phyloP scores from a whole-genome alignment of 139 green algal genomes.

The Coelastrella sp. region DNA sequence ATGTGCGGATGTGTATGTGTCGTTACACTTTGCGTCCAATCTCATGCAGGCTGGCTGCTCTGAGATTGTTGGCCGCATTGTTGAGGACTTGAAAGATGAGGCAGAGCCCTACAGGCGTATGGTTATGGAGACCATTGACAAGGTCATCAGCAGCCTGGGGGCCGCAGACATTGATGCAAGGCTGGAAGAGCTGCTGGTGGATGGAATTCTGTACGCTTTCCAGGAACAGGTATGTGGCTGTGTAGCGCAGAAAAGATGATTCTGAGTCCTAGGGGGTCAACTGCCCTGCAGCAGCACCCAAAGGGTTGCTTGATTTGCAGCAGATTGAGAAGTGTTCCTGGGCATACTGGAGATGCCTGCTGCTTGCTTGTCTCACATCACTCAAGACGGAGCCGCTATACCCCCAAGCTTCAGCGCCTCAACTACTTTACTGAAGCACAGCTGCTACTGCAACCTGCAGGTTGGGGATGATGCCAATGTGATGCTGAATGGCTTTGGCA shows the following conservation, averaged over 20 bases:
- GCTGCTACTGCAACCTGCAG: conserved; percentile 49
- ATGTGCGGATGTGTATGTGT: neutral
- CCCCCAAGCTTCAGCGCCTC: too few relatives aligned
- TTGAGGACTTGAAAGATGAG: conserved; percentile 99
- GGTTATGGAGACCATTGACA: conserved; percentile 98
- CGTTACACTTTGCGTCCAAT: neutral
- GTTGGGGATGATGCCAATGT: conserved; percentile 85
- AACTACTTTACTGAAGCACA: neutral
- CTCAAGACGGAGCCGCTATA: too few relatives aligned
- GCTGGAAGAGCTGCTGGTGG: conserved; percentile 98
- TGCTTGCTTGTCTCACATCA: too few relatives aligned
- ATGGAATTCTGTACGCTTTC: conserved; percentile 99
- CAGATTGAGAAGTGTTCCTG: too few relatives aligned
- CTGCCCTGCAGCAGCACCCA: too few relatives aligned
- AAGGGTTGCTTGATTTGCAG: too few relatives aligned
- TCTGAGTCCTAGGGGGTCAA: too few relatives aligned
- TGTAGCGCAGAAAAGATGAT: neutral
- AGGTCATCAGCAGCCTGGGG: conserved; percentile 89
- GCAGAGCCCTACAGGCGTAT: conserved; percentile 95
- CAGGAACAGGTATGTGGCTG: conserved; percentile 91
- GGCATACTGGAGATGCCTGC: too few relatives aligned
- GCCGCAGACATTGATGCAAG: conserved; percentile 93
- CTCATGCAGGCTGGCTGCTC: conserved; percentile 76
- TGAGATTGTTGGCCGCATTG: conserved; percentile 94
- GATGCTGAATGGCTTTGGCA: conserved; percentile 99